Evolutionary conservation across 257 asterid genomes (phyloP), one percentile per base, ranked within the genome.

Genomic region (Solanum virginianum): DNA sequence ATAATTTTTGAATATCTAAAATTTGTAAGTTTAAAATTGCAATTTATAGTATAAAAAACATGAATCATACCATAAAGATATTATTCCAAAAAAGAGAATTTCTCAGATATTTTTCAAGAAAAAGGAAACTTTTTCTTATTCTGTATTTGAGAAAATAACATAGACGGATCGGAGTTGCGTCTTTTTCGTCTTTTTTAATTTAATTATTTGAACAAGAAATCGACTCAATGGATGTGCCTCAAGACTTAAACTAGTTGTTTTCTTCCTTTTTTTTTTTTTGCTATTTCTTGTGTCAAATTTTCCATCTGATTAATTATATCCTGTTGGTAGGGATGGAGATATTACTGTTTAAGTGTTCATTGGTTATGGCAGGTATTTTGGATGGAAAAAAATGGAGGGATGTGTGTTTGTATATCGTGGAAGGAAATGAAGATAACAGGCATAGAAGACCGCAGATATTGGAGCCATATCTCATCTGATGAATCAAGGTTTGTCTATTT

Each of bases 371-470:
- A 91, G 95, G 92, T 84, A 85, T 80, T 91, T 54, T 91, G 95
- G 95, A 83, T 92, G 91, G 92, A 90, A 16, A 88, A 87, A 53
- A 62, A 79, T 85, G 83, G 90, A 57, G 90, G 92, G 86, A 90
- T 89, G 0, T 85, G 94, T 81, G 90, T 87, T 20, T 91, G 91
- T 8, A 85, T 92, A 79, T 92, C 95, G 10, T 92, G 94, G 93
- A 91, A 90, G 88, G 94, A 91, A 7, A 70, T 92, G 91, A 92
- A 90, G 85, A 92, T 92, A 47, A 90, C 91, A 0, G 92, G 94
- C 45, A 86, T 92, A 80, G 86, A 88, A 12, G 95, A 92, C 87
- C 91, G 94, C 26, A 90, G 94, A 84, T 89, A 87, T n/a, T 91
- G 94, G 95, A 86, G 20, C 62, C 91, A 86, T 74, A 82, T 91